Conservation (phyloP, 768 basidiomycete genomes). For the Lactarius psammicola region DNA sequence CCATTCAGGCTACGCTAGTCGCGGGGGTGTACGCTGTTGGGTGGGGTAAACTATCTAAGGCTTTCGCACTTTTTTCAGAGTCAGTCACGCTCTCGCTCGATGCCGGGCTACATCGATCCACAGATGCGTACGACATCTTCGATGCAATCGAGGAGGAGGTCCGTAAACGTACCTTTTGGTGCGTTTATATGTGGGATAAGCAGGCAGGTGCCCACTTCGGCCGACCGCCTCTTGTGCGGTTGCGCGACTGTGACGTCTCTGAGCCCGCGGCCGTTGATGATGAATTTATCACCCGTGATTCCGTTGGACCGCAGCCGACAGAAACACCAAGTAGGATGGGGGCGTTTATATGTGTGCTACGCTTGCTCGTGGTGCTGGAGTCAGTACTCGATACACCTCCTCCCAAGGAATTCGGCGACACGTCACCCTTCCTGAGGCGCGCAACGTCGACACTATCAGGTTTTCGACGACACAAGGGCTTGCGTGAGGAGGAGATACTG, state of each 20-base stretch:
- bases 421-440: slow-evolving; percentile 73
- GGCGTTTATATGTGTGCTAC: slow-evolving; percentile 74
- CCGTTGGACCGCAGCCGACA: slow-evolving; percentile 59
- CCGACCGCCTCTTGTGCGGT: slow-evolving; percentile 78
- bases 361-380: slow-evolving; percentile 86
- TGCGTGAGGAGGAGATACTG: slow-evolving; percentile 76
- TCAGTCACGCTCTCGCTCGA: slow-evolving; percentile 86
- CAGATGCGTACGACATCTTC: slow-evolving; percentile 83
- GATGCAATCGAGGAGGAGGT: slow-evolving; percentile 89
- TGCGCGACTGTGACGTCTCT: slow-evolving; percentile 88
- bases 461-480: slow-evolving; percentile 56
- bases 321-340: slow-evolving; percentile 74
- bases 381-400: slow-evolving; percentile 83
- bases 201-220: slow-evolving; percentile 88
- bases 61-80: slow-evolving; percentile 82
- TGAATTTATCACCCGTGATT: slow-evolving; percentile 80
- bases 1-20: slow-evolving; percentile 85
- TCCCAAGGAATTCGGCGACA: slow-evolving; percentile 55
- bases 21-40: slow-evolving; percentile 94
- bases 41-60: slow-evolving; percentile 82
- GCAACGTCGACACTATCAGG: slow-evolving; percentile 70
- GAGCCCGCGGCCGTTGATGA: slow-evolving; percentile 87
- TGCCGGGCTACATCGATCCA: slow-evolving; percentile 83
- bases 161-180: slow-evolving; percentile 94
- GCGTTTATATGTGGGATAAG: slow-evolving; percentile 96